Base-by-base conservation (phyloP, 176 grass and related monocot genomes). In the Triticum monococcum region DNA sequence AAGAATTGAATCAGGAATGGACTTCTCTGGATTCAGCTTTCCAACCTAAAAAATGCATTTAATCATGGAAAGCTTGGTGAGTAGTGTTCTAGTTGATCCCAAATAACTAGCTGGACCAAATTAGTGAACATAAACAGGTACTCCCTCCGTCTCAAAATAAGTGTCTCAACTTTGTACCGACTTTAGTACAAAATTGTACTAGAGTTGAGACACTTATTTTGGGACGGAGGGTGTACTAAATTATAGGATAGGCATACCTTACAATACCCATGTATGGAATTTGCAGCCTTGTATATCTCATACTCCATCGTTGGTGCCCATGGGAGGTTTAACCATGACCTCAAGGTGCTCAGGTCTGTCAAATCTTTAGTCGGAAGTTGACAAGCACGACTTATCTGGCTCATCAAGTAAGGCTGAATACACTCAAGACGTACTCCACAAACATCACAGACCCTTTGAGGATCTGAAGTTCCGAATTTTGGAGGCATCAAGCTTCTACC, bases 241-340 rank as follows among this genome's bases (percentile, higher is more conserved):
- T 64, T 57, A 64, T 71, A 46, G 57, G 1, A n/a, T 70, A 77
- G 9, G 20, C 12, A 57, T 95, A 98, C 93, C 93, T 98, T 93
- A 78, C 84, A 90, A 52, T 98, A 98, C 14, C 89, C 82, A 87
- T 83, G 73, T 74, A 95, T 80, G 41, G 90, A 88, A 87, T 98
- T 98, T 85, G 91, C 79, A 87, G 96, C 93, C 71, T 98, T 98
- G 74, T 98, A 98, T 72, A 98, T 98, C 86, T 98, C 93, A 78
- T 98, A 92, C 59, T 98, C 96, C 96, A 98, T 95, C 1, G 74
- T 87, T 13, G 22, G 70, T 61, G 83, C 86, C 93, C 93, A 95
- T 64, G 96, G 96, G 31, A 94, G 84, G 81, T 98, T 98, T 81
- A 98, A 30, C 96, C 96, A 98, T 3, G 91, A 95, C 74, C 93